phyloP scores from a whole-genome alignment of 2,329 filamentous ascomycete species.

The Geosmithia putterillii region DNA sequence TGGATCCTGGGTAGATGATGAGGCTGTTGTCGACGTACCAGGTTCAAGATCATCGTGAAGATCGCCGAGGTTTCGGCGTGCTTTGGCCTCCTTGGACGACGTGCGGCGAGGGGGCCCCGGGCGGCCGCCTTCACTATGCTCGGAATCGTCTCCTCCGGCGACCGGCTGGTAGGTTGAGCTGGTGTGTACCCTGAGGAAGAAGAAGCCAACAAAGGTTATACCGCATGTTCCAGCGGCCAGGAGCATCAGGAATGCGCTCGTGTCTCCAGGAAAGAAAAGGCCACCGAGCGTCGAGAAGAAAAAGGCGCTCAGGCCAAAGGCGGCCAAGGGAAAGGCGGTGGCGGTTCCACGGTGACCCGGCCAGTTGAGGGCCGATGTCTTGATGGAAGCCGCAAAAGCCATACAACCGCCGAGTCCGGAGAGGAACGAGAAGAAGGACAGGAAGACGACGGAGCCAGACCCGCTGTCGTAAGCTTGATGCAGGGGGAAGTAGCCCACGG shows the following conservation, averaged over 20 bases:
- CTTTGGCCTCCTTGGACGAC: slow-evolving; percentile 28
- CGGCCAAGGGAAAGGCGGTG: slow-evolving; percentile 84
- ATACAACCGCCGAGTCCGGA: slow-evolving; percentile 82
- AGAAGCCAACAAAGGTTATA: slow-evolving; percentile 65
- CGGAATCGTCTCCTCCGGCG: slow-evolving; percentile 4
- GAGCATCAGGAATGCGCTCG: slow-evolving; percentile 67
- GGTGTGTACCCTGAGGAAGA: slow-evolving; percentile 71
- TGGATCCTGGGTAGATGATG: slow-evolving; percentile 13
- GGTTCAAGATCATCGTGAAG: slow-evolving; percentile 35
- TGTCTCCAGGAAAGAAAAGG: slow-evolving; percentile 71
- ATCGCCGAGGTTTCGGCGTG: slow-evolving; percentile 21
- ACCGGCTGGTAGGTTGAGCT: slow-evolving; percentile 40
- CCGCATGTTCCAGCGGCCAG: slow-evolving; percentile 68
- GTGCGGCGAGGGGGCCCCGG: slow-evolving; percentile 27
- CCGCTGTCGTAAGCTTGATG: slow-evolving; percentile 66
- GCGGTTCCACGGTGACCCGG: slow-evolving; percentile 84
- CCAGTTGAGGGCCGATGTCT: slow-evolving; percentile 81
- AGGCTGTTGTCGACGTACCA: slow-evolving; percentile 44
- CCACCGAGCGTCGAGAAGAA: slow-evolving; percentile 80
- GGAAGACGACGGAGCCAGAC: slow-evolving; percentile 38
- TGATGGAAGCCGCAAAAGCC: slow-evolving; percentile 82
- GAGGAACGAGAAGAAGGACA: slow-evolving; percentile 78
- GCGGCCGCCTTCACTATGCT: slow-evolving; percentile 14
- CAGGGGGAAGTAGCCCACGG: slow-evolving; percentile 75
- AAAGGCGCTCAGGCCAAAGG: slow-evolving; percentile 89